These are phyloP conservation scores for Arctostaphylos glauca DNA, from an alignment of 148 eudicot species.

Conservation along the genomic window DNA sequence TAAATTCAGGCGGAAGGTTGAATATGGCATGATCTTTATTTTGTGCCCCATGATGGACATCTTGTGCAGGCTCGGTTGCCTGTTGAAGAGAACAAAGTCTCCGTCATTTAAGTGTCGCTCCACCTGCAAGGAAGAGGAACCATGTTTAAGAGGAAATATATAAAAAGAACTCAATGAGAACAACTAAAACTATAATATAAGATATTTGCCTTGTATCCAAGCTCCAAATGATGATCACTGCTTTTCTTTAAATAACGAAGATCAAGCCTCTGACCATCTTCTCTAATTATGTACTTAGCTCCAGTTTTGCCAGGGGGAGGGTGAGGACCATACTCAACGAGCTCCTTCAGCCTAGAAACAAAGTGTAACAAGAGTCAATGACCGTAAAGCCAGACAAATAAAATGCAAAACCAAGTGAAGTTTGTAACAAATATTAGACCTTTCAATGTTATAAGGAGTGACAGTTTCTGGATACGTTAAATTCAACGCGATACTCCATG, in stretches of 20 bases:
- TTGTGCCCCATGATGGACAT: constrained; percentile 99
- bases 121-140: constrained; percentile 50
- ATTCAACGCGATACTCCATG: constrained; percentile 99
- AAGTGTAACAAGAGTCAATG: background rate
- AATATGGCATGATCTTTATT: constrained; percentile 97
- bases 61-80: constrained; percentile 99
- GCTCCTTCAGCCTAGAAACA: constrained; percentile 78
- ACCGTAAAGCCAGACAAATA: constrained; percentile 9
- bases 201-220: constrained; percentile 79
- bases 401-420: background rate
- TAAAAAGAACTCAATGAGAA: background rate
- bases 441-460: constrained; percentile 96
- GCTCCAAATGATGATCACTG: constrained; percentile 96
- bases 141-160: background rate
- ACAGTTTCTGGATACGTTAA: constrained; percentile 99
- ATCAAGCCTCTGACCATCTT: constrained; percentile 99
- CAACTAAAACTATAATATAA: background rate
- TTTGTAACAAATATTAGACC: constrained; percentile 31
- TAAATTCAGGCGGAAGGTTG: constrained; percentile 87
- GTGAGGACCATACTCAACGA: constrained; percentile 97
- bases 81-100: constrained; percentile 92
- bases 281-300: constrained; percentile 94
- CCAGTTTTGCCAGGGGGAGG: constrained; percentile 99
- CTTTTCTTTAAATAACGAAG: constrained; percentile 96
- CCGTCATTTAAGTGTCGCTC: constrained; percentile 97